phyloP scores from a whole-genome alignment of 805 yeast species.

The Yarrowia deformans region DNA sequence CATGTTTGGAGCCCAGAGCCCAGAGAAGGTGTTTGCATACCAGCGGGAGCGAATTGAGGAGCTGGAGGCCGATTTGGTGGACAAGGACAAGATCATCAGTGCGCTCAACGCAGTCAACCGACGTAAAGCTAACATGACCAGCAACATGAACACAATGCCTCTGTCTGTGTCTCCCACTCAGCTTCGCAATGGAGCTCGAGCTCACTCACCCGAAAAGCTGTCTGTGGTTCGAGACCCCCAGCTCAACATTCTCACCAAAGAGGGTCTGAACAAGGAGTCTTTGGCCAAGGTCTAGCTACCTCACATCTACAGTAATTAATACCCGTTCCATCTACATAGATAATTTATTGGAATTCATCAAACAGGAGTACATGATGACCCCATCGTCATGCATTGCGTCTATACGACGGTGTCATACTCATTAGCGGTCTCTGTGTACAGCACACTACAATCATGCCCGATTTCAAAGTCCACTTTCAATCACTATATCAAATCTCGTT shows the following conservation, averaged over 20 bases:
- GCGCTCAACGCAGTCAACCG: constrained; percentile 72
- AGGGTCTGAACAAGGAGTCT: constrained; percentile 22
- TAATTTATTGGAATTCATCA: constrained; percentile 16
- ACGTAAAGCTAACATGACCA: constrained; percentile 55
- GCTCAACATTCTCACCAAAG: constrained; percentile 24
- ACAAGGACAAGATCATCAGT: constrained; percentile 79
- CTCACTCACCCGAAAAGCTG: constrained; percentile 13
- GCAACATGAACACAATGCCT: constrained; percentile 32
- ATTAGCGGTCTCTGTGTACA: no score
- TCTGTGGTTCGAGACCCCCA: constrained; percentile 30
- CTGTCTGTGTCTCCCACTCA: constrained; percentile 35
- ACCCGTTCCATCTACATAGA: constrained; percentile 25
- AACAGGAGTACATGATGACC: no score
- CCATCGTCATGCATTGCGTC: no score
- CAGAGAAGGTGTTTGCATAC: constrained; percentile 56
- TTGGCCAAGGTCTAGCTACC: constrained; percentile 3
- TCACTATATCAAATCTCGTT: not conserved
- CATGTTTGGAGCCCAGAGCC: constrained; percentile 42
- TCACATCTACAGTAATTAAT: constrained; percentile 15
- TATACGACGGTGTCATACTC: no score
- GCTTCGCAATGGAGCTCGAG: constrained; percentile 12
- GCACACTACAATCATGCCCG: no score
- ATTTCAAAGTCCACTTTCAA: not conserved
- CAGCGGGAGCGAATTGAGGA: constrained; percentile 74
- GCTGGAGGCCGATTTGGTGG: constrained; percentile 65